These are phyloP conservation scores for Holtermannia corniformis DNA, from an alignment of 768 basidiomycete genomes.

Conservation along the genomic window DNA sequence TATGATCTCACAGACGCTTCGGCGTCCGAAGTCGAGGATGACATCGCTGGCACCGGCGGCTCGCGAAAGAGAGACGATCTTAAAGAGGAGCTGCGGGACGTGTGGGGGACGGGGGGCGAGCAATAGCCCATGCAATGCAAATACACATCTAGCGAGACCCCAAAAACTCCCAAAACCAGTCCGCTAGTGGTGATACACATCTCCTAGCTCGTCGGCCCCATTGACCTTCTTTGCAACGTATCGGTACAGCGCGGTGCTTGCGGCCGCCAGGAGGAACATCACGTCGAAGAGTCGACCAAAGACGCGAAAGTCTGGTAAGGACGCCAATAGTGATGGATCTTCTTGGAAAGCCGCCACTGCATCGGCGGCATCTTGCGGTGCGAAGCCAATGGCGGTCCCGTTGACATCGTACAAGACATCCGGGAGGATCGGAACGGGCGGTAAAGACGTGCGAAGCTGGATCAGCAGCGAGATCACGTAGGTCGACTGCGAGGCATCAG, in stretches of 20 bases:
- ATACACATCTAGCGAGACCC: no score
- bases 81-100: conserved; percentile 3
- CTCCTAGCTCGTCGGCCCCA: conserved; percentile 25
- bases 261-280: conserved; percentile 29
- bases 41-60: not conserved
- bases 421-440: conserved; percentile 16
- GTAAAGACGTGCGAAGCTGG: conserved; percentile 37
- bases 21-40: conserved; percentile 24
- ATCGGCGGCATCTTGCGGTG: not conserved
- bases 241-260: conserved; percentile 20
- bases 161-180: no score
- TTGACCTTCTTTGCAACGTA: conserved; percentile 31
- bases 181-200: conserved; percentile 22
- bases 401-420: conserved; percentile 15
- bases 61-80: conserved; percentile 1
- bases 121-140: not conserved
- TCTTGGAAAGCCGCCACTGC: conserved; percentile 1
- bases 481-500: conserved; percentile 21
- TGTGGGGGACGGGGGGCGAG: conserved; percentile 9
- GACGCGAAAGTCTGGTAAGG: conserved; percentile 36
- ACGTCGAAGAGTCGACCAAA: conserved; percentile 40
- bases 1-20: conserved; percentile 12
- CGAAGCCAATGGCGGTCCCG: not conserved
- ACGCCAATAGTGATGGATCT: conserved; percentile 26
- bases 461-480: conserved; percentile 39